Evolutionary conservation across 768 basidiomycete species (phyloP).

Genomic region (Cystofilobasidium bisporidii): DNA sequence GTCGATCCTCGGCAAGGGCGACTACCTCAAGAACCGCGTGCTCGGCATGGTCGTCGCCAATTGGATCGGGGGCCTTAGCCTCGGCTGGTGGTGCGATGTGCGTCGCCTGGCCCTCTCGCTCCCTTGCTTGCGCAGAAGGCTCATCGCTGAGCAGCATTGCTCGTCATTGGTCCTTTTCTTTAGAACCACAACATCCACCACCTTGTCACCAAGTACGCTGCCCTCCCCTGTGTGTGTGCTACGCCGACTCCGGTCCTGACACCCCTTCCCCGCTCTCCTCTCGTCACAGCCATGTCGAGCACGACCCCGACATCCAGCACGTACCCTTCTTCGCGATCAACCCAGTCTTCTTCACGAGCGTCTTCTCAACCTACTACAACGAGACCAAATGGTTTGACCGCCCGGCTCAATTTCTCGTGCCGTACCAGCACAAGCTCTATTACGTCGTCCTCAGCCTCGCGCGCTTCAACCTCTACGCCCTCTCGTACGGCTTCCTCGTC

Average conservation of each 20-base stretch:
- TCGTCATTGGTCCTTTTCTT: slow-evolving; percentile 23
- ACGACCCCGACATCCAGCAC: slow-evolving; percentile 56
- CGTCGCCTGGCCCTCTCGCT: slow-evolving; percentile 40
- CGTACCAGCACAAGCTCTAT: slow-evolving; percentile 82
- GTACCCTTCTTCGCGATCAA: slow-evolving; percentile 93
- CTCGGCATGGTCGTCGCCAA: slow-evolving; percentile 67
- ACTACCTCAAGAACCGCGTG: slow-evolving; percentile 69
- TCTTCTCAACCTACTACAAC: slow-evolving; percentile 94
- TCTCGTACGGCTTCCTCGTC: slow-evolving; percentile 66
- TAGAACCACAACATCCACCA: slow-evolving; percentile 85
- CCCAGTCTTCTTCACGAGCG: slow-evolving; percentile 67
- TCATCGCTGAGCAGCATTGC: no score
- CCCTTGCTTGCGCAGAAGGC: no score
- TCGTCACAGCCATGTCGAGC: slow-evolving; percentile 54
- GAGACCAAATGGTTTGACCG: slow-evolving; percentile 70
- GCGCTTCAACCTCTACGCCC: slow-evolving; percentile 87
- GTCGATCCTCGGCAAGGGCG: slow-evolving; percentile 64
- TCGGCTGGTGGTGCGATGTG: slow-evolving; percentile 97
- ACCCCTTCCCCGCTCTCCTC: slow-evolving; percentile 6
- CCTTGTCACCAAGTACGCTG: slow-evolving; percentile 48
- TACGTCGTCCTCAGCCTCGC: slow-evolving; percentile 82
- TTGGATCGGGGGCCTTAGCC: slow-evolving; percentile 81
- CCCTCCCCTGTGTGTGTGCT: slow-evolving; percentile 1
- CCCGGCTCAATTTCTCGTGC: slow-evolving; percentile 55
- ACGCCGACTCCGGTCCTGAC: not conserved